phyloP scores from a whole-genome alignment of 768 basidiomycete species.

The Omphalotus guepiniiformis region DNA sequence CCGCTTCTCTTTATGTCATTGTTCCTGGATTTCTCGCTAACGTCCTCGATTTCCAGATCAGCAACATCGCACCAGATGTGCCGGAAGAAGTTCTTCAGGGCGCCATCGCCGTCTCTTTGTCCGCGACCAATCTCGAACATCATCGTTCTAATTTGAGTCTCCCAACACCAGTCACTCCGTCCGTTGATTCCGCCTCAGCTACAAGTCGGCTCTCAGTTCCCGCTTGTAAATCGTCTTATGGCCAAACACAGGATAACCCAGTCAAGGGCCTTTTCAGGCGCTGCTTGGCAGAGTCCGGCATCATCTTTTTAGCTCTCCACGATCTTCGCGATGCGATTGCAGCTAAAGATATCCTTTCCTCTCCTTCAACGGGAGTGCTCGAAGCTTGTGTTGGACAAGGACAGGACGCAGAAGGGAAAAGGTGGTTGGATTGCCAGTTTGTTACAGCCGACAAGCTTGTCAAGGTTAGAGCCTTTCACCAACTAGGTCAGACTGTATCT shows the following conservation, averaged over 20 bases:
- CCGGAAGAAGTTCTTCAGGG: slow-evolving; percentile 22
- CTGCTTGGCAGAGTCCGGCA: slow-evolving; percentile 42
- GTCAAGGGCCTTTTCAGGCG: slow-evolving; percentile 58
- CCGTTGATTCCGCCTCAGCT: background rate
- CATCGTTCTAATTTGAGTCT: background rate
- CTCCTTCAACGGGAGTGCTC: slow-evolving; percentile 22
- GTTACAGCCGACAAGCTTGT: slow-evolving; percentile 41
- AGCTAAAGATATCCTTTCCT: slow-evolving; percentile 39
- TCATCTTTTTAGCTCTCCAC: slow-evolving; percentile 57
- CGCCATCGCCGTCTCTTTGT: slow-evolving; percentile 3
- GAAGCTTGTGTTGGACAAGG: slow-evolving; percentile 26
- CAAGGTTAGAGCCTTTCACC: slow-evolving; percentile 29
- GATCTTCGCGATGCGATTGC: slow-evolving; percentile 52
- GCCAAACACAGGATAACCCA: slow-evolving; percentile 12
- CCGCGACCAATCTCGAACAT: slow-evolving; percentile 7
- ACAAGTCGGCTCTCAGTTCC: background rate
- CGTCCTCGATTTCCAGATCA: slow-evolving; percentile 27
- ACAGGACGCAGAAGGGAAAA: slow-evolving; percentile 18
- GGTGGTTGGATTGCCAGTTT: slow-evolving; percentile 38
- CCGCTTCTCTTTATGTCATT: background rate
- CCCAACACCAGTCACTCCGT: background rate
- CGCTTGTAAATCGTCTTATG: background rate
- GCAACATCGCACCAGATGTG: slow-evolving; percentile 31
- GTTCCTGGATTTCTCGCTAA: slow-evolving; percentile 3
- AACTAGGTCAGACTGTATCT: slow-evolving; percentile 11